Conservation (phyloP, 371 early-diverging fungal genomes). For the Umbelopsis sp. region DNA sequence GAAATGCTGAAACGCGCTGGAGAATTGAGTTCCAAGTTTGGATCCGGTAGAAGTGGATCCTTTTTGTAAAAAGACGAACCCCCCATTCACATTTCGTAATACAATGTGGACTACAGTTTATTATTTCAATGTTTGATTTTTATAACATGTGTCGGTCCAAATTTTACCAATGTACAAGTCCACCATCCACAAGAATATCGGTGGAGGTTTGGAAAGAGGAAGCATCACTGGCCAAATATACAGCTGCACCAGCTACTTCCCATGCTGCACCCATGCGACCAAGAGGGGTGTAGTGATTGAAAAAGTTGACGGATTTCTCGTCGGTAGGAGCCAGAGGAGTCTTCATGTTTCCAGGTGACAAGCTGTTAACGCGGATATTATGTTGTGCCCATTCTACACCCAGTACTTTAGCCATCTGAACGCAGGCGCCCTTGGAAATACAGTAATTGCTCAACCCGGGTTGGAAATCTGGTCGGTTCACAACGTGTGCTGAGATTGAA, state of each 20-base stretch:
- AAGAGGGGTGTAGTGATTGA: conserved; percentile 26
- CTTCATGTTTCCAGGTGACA: conserved; percentile 34
- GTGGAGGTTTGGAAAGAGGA: conserved; percentile 33
- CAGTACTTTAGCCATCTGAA: conserved; percentile 32
- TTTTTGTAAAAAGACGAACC: conserved; percentile 36
- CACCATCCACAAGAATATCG: conserved; percentile 30
- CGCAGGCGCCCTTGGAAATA: conserved; percentile 29
- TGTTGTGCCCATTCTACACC: conserved; percentile 31
- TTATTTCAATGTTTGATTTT: background rate
- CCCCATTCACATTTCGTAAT: no score
- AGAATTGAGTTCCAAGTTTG: conserved; percentile 52
- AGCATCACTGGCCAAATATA: conserved; percentile 35
- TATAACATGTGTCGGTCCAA: background rate
- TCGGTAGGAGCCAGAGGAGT: conserved; percentile 34
- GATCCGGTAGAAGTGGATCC: conserved; percentile 44
- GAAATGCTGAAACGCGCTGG: conserved; percentile 50
- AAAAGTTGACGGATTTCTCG: conserved; percentile 21
- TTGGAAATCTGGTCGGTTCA: conserved; percentile 32
- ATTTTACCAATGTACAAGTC: conserved; percentile 10
- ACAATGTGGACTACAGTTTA: no score
- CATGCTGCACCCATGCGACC: conserved; percentile 29
- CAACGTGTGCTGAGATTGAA: conserved; percentile 31
- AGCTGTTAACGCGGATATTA: conserved; percentile 31
- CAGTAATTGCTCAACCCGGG: conserved; percentile 32
- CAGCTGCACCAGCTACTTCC: conserved; percentile 31